A percentile compares a stretch with the other conserved stretches of the same genome.
Conservation (phyloP, 2,329 filamentous ascomycete genomes). For the Drechslera avenae region DNA sequence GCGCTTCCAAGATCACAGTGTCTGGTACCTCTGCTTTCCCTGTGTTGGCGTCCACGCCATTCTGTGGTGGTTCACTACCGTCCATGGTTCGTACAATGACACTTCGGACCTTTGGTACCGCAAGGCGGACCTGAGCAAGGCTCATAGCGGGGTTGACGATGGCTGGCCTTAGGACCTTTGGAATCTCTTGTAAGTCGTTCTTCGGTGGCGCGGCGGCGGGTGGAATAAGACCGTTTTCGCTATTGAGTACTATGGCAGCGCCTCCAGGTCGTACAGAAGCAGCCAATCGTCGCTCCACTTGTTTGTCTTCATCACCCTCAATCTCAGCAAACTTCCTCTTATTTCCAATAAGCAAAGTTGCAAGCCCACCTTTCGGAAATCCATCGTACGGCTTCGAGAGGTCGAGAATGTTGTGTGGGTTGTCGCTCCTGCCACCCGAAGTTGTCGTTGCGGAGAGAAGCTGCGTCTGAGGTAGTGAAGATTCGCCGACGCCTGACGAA, state of each 20-base stretch:
- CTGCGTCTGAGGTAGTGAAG: slow-evolving; percentile 86
- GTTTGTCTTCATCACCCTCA: slow-evolving; percentile 75
- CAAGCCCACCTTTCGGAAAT: slow-evolving; percentile 84
- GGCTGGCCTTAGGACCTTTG: slow-evolving; percentile 86
- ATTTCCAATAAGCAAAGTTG: slow-evolving; percentile 85
- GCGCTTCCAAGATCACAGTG: slow-evolving; percentile 80
- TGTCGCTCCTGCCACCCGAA: slow-evolving; percentile 66
- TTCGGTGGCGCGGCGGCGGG: slow-evolving; percentile 62
- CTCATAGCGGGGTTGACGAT: slow-evolving; percentile 81
- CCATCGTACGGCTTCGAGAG: slow-evolving; percentile 93
- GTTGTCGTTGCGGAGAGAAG: slow-evolving; percentile 76
- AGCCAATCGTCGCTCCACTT: slow-evolving; percentile 64
- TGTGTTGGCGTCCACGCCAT: slow-evolving; percentile 53
- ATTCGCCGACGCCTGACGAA: slow-evolving; percentile 82
- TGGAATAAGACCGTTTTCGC: slow-evolving; percentile 76
- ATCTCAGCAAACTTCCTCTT: slow-evolving; percentile 80
- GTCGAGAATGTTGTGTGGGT: slow-evolving; percentile 82
- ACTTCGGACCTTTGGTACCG: slow-evolving; percentile 82
- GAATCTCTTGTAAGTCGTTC: slow-evolving; percentile 56
- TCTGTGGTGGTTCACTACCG: slow-evolving; percentile 56
- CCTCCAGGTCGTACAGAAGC: slow-evolving; percentile 68
- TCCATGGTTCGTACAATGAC: slow-evolving; percentile 85
- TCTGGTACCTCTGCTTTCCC: slow-evolving; percentile 61
- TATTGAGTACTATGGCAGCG: slow-evolving; percentile 75
- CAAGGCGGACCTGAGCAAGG: slow-evolving; percentile 81